A percentile compares a stretch with the other conserved stretches of the same genome.
Conservation (phyloP, 345 rosid species). For the Citrus medica region DNA sequence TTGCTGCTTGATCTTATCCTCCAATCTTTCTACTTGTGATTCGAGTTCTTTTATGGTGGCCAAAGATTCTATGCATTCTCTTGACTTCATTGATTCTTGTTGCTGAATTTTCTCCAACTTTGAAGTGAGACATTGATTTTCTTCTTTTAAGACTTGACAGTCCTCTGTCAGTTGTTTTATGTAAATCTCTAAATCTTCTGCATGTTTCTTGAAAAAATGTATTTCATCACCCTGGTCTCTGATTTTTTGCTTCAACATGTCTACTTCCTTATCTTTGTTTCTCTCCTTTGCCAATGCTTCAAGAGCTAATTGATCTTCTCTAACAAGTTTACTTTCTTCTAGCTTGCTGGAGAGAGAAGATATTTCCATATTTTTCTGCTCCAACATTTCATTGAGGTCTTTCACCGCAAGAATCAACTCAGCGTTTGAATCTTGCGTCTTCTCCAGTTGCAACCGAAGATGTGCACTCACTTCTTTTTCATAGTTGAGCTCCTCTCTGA, state of each 20-base stretch:
- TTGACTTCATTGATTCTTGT: conserved; percentile 39
- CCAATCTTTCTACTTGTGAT: conserved; percentile 53
- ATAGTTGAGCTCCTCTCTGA: conserved; percentile 64
- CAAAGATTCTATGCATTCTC: conserved; percentile 34
- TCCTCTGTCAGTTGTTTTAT: conserved; percentile 66
- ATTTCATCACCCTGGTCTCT: conserved; percentile 54
- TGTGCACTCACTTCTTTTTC: conserved; percentile 64
- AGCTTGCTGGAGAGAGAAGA: conserved; percentile 35
- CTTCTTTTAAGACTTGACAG: conserved; percentile 60
- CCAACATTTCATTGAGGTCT: conserved; percentile 72
- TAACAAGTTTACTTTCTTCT: conserved; percentile 30
- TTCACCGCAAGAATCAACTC: conserved; percentile 79
- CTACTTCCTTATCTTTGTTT: conserved; percentile 44
- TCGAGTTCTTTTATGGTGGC: conserved; percentile 46
- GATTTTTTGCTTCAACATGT: conserved; percentile 49
- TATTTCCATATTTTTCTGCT: conserved; percentile 52
- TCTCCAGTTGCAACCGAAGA: conserved; percentile 78
- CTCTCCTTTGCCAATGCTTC: conserved; percentile 42
- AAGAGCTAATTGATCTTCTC: conserved; percentile 28
- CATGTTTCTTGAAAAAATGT: conserved; percentile 55
- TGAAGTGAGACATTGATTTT: conserved; percentile 41
- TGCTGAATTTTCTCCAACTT: conserved; percentile 48
- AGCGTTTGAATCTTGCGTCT: conserved; percentile 81
- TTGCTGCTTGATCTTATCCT: conserved; percentile 64
- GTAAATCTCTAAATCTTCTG: conserved; percentile 67